These are phyloP conservation scores for Hypericum perforatum DNA, from an alignment of 345 rosid species.

Conservation along the genomic window DNA sequence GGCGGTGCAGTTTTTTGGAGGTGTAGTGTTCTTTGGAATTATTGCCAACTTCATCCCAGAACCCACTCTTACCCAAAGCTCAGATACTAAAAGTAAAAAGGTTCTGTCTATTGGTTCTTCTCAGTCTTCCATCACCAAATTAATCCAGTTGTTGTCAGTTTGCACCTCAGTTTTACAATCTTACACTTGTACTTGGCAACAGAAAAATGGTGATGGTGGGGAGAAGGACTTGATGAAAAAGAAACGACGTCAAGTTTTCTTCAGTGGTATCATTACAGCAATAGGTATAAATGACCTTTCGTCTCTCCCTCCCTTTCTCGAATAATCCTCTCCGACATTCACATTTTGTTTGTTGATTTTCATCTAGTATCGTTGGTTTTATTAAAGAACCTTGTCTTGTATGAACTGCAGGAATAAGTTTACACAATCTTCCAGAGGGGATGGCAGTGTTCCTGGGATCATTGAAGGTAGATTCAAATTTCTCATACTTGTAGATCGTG, in stretches of 20 bases:
- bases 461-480: conserved; percentile 51
- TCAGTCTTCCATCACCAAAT: conserved; percentile 1
- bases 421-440: conserved; percentile 98
- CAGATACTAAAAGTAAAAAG: conserved; percentile 65
- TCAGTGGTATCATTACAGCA: conserved; percentile 88
- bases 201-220: conserved; percentile 60
- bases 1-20: conserved; percentile 70
- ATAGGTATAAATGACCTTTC: conserved; percentile 36
- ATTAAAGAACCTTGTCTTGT: conserved; percentile 5
- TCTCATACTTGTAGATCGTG: not conserved
- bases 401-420: conserved; percentile 71
- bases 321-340: too few relatives aligned
- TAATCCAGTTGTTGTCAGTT: conserved; percentile 2
- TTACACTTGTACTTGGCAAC: conserved; percentile 27
- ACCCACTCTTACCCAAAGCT: conserved; percentile 49
- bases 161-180: conserved; percentile 11
- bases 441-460: conserved; percentile 99
- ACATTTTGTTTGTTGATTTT: too few relatives aligned
- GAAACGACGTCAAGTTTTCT: conserved; percentile 83
- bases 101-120: conserved; percentile 18
- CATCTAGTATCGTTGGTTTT: too few relatives aligned
- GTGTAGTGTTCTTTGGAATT: conserved; percentile 78
- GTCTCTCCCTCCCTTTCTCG: too few relatives aligned
- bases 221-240: conserved; percentile 81
- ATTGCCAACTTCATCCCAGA: conserved; percentile 88